Evolutionary conservation across 208 protist genomes (phyloP), one percentile per base, ranked within the genome.

Genomic region (Trypanosoma cruzi): DNA sequence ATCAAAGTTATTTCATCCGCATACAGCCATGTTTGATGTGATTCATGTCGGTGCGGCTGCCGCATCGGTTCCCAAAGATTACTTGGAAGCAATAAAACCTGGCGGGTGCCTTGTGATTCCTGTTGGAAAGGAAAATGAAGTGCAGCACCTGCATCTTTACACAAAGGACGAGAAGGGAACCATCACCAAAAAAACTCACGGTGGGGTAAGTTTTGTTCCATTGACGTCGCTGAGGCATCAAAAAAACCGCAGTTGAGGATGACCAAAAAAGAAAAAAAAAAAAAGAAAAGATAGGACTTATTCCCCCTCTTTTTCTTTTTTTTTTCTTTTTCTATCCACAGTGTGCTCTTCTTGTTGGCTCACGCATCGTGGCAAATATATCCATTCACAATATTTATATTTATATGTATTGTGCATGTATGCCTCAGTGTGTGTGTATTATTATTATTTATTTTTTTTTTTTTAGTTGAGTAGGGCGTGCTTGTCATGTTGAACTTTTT

Each of bases 21-120:
- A 11, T 31, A 48, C 24, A 40, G 20, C 6, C 31, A 50, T 32
- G 42, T 97, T 92, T 74, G 83, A 95, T 64, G 75, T 90, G n/a
- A 94, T 97, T 64, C 92, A 97, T 64, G 92, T 97, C 22, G 92
- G 92, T 29, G 92, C 92, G 18, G 89, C 92, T 3, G 85, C 69
- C 56, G 53, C 77, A 52, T 28, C 50, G 14, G 72, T 93, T 22
- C 80, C 80, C 28, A 62, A 79, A 24, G 52, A 55, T 66, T 81
- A 92, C 34, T 26, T 89, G 48, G 52, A 80, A 6, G 66, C 87
- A 11, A 77, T 97, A 13, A 64, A 71, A 18, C 65, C 68, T 22
- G 77, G 79, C 20, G 89, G 88, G 8, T 84, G 84, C 31, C 62
- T 95, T 32, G 81, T 96, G 24, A 85, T 95, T 22, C 92, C 89